These are phyloP conservation scores for Hansfordia pulvinata DNA, from an alignment of 2,329 filamentous ascomycete genomes.

Conservation along the genomic window DNA sequence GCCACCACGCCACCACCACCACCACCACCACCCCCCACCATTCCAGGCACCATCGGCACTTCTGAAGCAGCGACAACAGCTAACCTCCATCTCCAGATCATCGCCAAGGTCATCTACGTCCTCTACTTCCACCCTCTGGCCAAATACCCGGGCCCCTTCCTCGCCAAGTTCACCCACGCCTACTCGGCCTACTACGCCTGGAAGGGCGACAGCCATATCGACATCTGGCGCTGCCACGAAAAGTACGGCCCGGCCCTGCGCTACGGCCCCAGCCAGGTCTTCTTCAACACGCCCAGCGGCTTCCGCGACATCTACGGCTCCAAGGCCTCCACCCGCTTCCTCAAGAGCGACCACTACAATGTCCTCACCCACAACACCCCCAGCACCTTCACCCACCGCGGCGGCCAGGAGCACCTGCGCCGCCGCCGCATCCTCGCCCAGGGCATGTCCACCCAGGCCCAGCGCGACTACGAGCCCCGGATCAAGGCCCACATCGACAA, in stretches of 20 bases:
- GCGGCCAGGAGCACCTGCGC: conserved; percentile 3
- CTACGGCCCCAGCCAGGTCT: conserved; percentile 3
- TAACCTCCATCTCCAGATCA: no score
- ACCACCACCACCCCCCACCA: no score
- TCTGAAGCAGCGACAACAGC: no score
- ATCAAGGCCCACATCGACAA: conserved; percentile 4
- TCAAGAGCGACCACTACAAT: neutral
- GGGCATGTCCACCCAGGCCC: conserved; percentile 2
- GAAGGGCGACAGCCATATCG: conserved; percentile 36
- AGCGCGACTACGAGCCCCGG: conserved; percentile 2
- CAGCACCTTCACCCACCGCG: conserved; percentile 4
- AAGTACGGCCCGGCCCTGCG: conserved; percentile 27
- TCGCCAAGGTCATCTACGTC: no score
- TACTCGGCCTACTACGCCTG: conserved; percentile 35
- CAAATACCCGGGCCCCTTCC: conserved; percentile 3
- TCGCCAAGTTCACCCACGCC: conserved; percentile 32
- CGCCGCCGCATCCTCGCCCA: conserved; percentile 4
- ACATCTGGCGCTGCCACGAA: conserved; percentile 33
- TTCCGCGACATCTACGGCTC: conserved; percentile 2
- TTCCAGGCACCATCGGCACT: no score
- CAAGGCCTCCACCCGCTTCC: neutral
- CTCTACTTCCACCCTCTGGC: conserved; percentile 4
- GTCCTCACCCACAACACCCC: conserved; percentile 3
- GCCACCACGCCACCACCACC: no score
- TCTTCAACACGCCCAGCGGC: conserved; percentile 4